Evolutionary conservation across 208 protist species (phyloP), one percentile per base, ranked within the genome.

Genomic region (Leishmania aethiopica): DNA sequence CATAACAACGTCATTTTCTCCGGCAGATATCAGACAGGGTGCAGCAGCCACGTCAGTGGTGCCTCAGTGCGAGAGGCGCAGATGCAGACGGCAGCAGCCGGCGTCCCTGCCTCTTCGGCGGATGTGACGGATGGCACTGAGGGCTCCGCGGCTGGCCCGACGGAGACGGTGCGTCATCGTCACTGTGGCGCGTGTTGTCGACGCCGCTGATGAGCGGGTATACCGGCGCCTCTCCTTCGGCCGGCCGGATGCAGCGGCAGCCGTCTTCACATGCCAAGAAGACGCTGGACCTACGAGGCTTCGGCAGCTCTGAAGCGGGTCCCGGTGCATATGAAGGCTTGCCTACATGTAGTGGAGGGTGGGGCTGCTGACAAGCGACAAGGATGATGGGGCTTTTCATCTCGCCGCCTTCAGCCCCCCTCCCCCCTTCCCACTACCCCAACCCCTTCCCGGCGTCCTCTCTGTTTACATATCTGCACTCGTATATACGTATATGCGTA

Each of bases 251-350:
- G 40, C 67, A 72, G 32, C 67, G 40, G 67, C 40, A n/a, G 35
- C 67, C 37, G 42, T 69, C 75, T 17, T 80, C 55, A 35, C 0
- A 3, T 3, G 32, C 78, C 22, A 86, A 86, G 72, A 77, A 83
- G 79, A 4, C 62, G 73, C 77, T 90, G 35, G 89, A 92, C 77
- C 70, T 90, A 55, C 84, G 89, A n/a, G 89, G 89, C 32, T 90
- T 90, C 74, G 84, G 86, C 42, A 57, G 70, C 35, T 79, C 37
- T 13, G 53, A 69, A 13, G 80, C 67, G 6, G 45, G 22, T 8
- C 40, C 40, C 19, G 40, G 37, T 4, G 37, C 35, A 15, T 13
- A 17, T 7, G 37, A 35, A 67, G n/a, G n/a, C 25, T 25, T 10
- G n/a, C 60, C n/a, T 32, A 15, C 60, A 7, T 67, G 60, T 37